Evolutionary conservation across 306 rosid genomes (phyloP).

Genomic region (Phaseolus lunatus): DNA sequence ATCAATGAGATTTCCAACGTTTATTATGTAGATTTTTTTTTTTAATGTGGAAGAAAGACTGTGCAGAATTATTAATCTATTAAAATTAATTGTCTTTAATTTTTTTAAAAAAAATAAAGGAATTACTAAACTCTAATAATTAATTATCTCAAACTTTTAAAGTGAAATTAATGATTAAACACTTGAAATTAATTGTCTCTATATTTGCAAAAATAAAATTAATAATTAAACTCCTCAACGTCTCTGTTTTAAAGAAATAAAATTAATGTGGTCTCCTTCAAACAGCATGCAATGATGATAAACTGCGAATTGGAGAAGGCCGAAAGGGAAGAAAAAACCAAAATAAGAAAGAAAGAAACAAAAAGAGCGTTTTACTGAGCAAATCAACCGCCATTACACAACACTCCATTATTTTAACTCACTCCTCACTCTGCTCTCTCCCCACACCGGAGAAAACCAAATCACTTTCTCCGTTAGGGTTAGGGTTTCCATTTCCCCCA

Average conservation of each 20-base stretch:
- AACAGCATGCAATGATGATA: background rate
- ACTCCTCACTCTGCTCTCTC: conserved; percentile 22
- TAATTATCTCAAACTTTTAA: too few relatives aligned
- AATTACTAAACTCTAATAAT: too few relatives aligned
- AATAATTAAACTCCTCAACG: too few relatives aligned
- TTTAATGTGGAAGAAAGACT: too few relatives aligned
- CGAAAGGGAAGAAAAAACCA: background rate
- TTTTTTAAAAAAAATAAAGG: too few relatives aligned
- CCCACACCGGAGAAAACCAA: conserved; percentile 6
- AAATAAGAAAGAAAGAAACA: background rate
- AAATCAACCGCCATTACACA: background rate
- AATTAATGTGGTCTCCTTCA: background rate
- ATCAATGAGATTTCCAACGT: too few relatives aligned
- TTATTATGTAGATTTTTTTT: too few relatives aligned
- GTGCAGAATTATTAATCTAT: too few relatives aligned
- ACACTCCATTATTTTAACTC: background rate
- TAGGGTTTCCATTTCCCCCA: conserved; percentile 55
- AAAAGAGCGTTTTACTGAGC: conserved; percentile 1
- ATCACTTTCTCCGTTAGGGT: conserved; percentile 37
- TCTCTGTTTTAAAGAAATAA: background rate
- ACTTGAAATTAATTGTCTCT: too few relatives aligned
- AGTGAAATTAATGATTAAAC: too few relatives aligned
- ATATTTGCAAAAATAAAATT: too few relatives aligned
- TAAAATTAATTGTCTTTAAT: too few relatives aligned
- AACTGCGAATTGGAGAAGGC: background rate